Percentiles rank a stretch among this genome's conserved stretches.
Conservation (phyloP, 768 basidiomycete species). For the Suillus tomentosus region DNA sequence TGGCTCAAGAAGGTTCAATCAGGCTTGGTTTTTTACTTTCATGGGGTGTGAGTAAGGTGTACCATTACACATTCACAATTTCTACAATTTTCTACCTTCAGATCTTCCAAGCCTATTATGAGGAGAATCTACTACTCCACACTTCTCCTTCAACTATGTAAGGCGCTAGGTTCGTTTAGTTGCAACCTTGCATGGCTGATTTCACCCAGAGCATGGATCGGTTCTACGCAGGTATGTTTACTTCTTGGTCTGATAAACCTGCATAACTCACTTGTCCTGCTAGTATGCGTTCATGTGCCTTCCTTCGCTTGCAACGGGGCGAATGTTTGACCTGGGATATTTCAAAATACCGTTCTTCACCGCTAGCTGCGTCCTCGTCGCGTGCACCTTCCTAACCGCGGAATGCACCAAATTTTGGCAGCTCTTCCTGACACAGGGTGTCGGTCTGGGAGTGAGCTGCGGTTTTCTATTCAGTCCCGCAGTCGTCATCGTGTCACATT, state of each 20-base stretch:
- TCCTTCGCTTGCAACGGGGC: conserved; percentile 63
- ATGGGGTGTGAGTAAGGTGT: conserved; percentile 61
- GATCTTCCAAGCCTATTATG: conserved; percentile 77
- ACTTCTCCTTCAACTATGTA: conserved; percentile 66
- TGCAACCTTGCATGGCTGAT: neutral
- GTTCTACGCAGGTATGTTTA: conserved; percentile 62
- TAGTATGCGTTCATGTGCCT: conserved; percentile 66
- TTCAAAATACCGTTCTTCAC: conserved; percentile 51
- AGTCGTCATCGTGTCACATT: conserved; percentile 63
- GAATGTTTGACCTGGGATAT: conserved; percentile 74
- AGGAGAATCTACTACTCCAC: conserved; percentile 48
- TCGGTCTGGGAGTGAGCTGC: conserved; percentile 63
- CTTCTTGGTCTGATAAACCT: neutral
- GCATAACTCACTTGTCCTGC: neutral
- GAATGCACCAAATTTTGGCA: conserved; percentile 80
- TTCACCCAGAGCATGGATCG: conserved; percentile 69
- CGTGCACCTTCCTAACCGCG: conserved; percentile 64
- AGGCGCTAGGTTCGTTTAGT: conserved; percentile 13
- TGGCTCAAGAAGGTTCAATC: neutral
- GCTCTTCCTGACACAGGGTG: conserved; percentile 72
- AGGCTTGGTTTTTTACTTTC: conserved; percentile 74
- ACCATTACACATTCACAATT: neutral
- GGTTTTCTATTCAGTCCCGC: conserved; percentile 62
- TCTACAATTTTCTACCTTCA: conserved; percentile 24
- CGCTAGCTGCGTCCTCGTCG: conserved; percentile 52